Evolutionary conservation across 345 rosid genomes (phyloP).

Genomic region (Salix brachista): DNA sequence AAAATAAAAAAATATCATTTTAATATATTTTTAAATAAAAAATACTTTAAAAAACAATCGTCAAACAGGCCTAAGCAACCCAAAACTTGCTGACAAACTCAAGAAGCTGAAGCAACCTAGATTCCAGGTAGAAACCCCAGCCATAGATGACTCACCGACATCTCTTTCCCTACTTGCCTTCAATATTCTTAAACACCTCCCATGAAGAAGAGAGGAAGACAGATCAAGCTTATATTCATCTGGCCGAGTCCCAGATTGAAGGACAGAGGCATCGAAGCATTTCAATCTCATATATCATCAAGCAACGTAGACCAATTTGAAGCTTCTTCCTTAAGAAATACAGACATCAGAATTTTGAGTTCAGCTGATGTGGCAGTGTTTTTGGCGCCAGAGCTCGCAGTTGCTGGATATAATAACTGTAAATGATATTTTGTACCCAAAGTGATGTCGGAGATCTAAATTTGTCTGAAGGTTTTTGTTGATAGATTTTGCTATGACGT

Average conservation of each 20-base stretch:
- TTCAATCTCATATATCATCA: constrained; percentile 22
- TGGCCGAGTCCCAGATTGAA: constrained; percentile 45
- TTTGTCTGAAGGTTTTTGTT: no score
- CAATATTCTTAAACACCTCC: constrained; percentile 46
- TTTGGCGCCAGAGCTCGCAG: constrained; percentile 58
- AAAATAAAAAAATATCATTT: no score
- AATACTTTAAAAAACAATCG: no score
- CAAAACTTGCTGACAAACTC: constrained; percentile 59
- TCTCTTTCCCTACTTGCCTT: constrained; percentile 54
- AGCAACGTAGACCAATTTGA: constrained; percentile 40
- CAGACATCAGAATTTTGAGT: constrained; percentile 25
- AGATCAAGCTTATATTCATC: constrained; percentile 42
- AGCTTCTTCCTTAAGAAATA: constrained; percentile 26
- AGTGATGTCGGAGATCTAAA: no score
- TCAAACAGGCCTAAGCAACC: no score
- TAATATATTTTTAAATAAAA: no score
- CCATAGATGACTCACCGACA: constrained; percentile 57
- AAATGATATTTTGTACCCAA: constrained; percentile 30
- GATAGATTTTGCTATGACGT: no score
- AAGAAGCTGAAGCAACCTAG: constrained; percentile 73
- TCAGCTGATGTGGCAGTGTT: constrained; percentile 63
- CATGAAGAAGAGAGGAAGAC: constrained; percentile 54
- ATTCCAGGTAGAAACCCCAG: constrained; percentile 70
- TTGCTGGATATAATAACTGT: constrained; percentile 32
- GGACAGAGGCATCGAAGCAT: constrained; percentile 37